A percentile compares a stretch with the other conserved stretches of the same genome.
Evolutionary conservation across 2,329 filamentous ascomycete species (phyloP).

Genomic region (Colletotrichum cordylinicola): DNA sequence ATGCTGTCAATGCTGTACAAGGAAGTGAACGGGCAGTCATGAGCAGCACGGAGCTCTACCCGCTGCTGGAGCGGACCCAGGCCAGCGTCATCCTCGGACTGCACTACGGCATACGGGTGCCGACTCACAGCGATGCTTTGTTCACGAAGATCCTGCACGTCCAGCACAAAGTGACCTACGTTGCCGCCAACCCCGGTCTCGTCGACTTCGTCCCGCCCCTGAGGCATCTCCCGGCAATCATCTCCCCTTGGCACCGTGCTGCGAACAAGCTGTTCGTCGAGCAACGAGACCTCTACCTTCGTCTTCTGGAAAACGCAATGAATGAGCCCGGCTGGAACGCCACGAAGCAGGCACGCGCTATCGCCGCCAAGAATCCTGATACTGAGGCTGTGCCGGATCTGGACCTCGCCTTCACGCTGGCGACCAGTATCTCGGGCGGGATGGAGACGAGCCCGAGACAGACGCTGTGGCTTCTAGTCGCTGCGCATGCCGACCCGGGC

Average conservation of each 20-base stretch:
- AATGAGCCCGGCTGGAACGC: constrained; percentile 34
- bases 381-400: constrained; percentile 26
- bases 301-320: constrained; percentile 27
- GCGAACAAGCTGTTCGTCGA: constrained; percentile 35
- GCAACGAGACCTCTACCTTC: constrained; percentile 30
- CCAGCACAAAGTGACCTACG: constrained; percentile 30
- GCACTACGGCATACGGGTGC: constrained; percentile 40
- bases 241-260: constrained; percentile 40
- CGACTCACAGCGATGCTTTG: constrained; percentile 27
- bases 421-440: constrained; percentile 34
- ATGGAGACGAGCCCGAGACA: constrained; percentile 35
- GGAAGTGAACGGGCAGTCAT: not conserved
- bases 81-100: constrained; percentile 42
- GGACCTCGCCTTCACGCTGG: constrained; percentile 39
- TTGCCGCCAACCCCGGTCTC: constrained; percentile 32
- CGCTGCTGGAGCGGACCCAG: constrained; percentile 38
- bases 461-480: constrained; percentile 36
- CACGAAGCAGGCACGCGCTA: constrained; percentile 31
- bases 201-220: constrained; percentile 48
- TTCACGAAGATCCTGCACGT: constrained; percentile 29
- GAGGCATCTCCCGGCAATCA: constrained; percentile 39
- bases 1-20: constrained; percentile 36
- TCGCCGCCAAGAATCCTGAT: constrained; percentile 31
- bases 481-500: constrained; percentile 32
- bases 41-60: constrained; percentile 28